Base-by-base conservation (phyloP, 306 rosid species). In the Vicia sativa region DNA sequence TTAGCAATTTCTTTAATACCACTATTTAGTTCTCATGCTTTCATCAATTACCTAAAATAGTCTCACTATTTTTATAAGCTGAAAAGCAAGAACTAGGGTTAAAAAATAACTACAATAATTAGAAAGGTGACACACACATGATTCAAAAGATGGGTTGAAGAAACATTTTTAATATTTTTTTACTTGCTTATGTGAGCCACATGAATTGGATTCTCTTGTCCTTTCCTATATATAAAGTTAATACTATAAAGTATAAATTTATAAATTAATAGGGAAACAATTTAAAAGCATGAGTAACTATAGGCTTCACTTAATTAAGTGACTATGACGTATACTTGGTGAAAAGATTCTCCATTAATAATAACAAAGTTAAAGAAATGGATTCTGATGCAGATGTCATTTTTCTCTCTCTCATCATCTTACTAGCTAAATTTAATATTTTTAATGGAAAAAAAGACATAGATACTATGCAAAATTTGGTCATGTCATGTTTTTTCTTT, bases 131-230 rank as follows among this genome's bases (percentile, higher is more conserved):
- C 74, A 77, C 84, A 7, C 54, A 69, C 81, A 82, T 82, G 84
- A 76, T 79, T 68, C 71, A 80, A 80, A 84, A 78, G 81, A 71
- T 11, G 11, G 62, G 66, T 11, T 29, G 68, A 26, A 29, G 61
- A 50, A 57, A 9, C 79, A 65, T 67, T 48, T 48, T 62, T 70
- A 43, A 67, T 45, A 8, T 67, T 71, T 15, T 29, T 73, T 76
- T 63, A 56, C 26, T 61, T 74, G 87, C 78, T 78, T 78, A 80
- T 78, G 89, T 84, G 70, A 83, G 87, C 77, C 81, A 70, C 69
- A 76, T 76, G 87, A 86, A 75, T 70, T 80, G 87, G 92, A 87
- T 84, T 79, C 90, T 77, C 72, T 90, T 80, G 92, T 81, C 87
- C 61, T 78, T 81, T 76, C 59, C 78, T 57, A 41, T 73, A 85